Evolutionary conservation across 352 stramenopile genomes (phyloP), one percentile per base, ranked within the genome.

Genomic region (Pythium rishiriense): DNA sequence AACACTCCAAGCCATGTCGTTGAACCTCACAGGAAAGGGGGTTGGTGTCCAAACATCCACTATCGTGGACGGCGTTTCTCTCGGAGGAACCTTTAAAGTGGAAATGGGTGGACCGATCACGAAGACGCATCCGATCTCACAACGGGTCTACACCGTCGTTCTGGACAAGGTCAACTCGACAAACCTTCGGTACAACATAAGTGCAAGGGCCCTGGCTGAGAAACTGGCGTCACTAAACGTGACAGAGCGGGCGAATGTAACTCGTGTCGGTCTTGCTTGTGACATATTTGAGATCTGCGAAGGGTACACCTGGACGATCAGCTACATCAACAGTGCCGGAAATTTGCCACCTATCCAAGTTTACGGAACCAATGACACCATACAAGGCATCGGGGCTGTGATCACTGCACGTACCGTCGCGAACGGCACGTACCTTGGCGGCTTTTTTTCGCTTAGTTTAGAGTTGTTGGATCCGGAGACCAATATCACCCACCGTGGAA

Each of bases 341-440:
- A 80, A 93, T 58, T 22, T 93, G 0, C 81, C 84, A 9, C 76
- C 79, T 2, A 83, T 93, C 7, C 39, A 59, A 24, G 78, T 88
- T 7, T 83, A 76, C 31, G 62, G 72, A 0, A 60, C 25, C 26
- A 68, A 69, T 19, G 57, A 59, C 0, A 66, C 70, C 1, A 48
- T 79, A 2, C 78, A 79, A n/a, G 70, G 69, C 2, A 55, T 62
- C 46, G 75, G 70, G 17, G 60, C 74, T 0, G 51, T 68, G 1
- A 19, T 91, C 8, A 54, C 57, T 0, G 53, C 74, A 0, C 58
- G 50, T 8, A 91, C 84, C 0, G 41, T 91, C 14, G 79, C 82
- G 0, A 93, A 93, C 28, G 84, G 84, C 8, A 93, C 84, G 26
- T 93, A 90, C 53, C 66, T 93, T 6, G 69, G 72, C n/a, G 84